A percentile compares a stretch with the other conserved stretches of the same genome.
These are phyloP conservation scores for Penicillium freii DNA, from an alignment of 2,329 filamentous ascomycete genomes.

Conservation along the genomic window DNA sequence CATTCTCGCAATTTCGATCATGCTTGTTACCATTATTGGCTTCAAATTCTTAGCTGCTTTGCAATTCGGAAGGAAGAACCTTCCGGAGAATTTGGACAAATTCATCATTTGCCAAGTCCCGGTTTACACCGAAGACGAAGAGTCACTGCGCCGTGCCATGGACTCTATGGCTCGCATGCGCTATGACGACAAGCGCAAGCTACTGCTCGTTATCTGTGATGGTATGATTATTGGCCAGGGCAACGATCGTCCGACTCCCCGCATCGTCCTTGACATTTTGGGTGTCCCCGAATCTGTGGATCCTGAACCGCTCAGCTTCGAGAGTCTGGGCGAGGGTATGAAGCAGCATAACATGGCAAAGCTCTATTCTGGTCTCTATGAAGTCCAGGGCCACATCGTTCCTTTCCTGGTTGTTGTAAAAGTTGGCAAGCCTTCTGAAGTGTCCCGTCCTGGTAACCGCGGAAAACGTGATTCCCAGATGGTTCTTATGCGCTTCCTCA, in stretches of 20 bases:
- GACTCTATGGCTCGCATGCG: constrained; percentile 93
- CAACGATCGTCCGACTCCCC: constrained; percentile 94
- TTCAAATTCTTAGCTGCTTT: constrained; percentile 98
- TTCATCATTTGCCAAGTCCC: constrained; percentile 98
- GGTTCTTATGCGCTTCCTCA: constrained; percentile 97
- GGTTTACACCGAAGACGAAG: constrained; percentile 97
- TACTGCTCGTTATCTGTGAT: constrained; percentile 94
- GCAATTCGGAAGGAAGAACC: constrained; percentile 86
- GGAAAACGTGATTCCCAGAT: constrained; percentile 99
- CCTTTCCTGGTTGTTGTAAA: constrained; percentile 97
- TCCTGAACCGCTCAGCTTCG: constrained; percentile 93
- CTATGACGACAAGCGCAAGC: constrained; percentile 94
- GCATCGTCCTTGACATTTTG: constrained; percentile 95
- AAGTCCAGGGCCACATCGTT: constrained; percentile 96
- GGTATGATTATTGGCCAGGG: constrained; percentile 95
- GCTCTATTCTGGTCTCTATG: constrained; percentile 94
- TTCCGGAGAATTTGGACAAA: constrained; percentile 95
- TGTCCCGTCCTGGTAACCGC: constrained; percentile 80
- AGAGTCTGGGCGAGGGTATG: constrained; percentile 89
- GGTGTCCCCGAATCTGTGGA: constrained; percentile 92
- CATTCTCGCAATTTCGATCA: constrained; percentile 75
- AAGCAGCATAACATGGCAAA: constrained; percentile 99
- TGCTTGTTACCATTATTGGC: constrained; percentile 76
- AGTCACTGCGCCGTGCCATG: constrained; percentile 92
- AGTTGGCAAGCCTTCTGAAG: constrained; percentile 80